These are phyloP conservation scores for Daldinia sp. DNA, from an alignment of 2,329 filamentous ascomycete genomes.

Conservation along the genomic window DNA sequence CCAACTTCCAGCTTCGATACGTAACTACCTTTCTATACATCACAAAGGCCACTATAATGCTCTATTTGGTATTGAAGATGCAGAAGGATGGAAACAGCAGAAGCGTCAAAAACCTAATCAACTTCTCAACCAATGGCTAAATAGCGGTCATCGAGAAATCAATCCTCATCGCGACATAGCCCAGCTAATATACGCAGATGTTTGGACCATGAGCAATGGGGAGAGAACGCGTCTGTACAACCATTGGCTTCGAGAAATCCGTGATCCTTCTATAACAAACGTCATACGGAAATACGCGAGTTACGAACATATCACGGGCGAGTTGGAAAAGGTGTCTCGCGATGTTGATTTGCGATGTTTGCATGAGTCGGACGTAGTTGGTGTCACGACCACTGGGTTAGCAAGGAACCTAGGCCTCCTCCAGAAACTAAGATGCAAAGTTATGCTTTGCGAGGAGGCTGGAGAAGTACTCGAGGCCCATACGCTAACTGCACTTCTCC, in stretches of 20 bases:
- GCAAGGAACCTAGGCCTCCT: conserved; percentile 61
- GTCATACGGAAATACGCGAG: conserved; percentile 20
- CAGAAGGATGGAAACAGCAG: conserved; percentile 42
- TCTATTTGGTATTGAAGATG: conserved; percentile 42
- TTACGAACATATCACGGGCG: conserved; percentile 31
- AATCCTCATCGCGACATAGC: conserved; percentile 36
- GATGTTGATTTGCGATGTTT: conserved; percentile 49
- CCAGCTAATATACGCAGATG: conserved; percentile 19
- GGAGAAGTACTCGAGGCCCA: conserved; percentile 74
- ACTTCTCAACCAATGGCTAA: conserved; percentile 16
- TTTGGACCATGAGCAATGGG: conserved; percentile 34
- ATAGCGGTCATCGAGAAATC: background rate
- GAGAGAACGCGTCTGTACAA: conserved; percentile 43
- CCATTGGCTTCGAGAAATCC: conserved; percentile 45
- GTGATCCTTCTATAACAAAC: conserved; percentile 23
- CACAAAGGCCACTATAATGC: conserved; percentile 38
- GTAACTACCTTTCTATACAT: conserved; percentile 32
- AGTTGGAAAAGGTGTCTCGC: conserved; percentile 44
- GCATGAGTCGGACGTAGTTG: conserved; percentile 57
- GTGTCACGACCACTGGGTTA: conserved; percentile 67
- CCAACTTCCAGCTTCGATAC: conserved; percentile 27
- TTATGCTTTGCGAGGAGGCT: conserved; percentile 73
- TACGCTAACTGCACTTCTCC: conserved; percentile 65
- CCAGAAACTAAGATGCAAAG: conserved; percentile 58
- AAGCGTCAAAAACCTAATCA: conserved; percentile 26